phyloP scores from a whole-genome alignment of 345 rosid species.

The Theobroma cacao region DNA sequence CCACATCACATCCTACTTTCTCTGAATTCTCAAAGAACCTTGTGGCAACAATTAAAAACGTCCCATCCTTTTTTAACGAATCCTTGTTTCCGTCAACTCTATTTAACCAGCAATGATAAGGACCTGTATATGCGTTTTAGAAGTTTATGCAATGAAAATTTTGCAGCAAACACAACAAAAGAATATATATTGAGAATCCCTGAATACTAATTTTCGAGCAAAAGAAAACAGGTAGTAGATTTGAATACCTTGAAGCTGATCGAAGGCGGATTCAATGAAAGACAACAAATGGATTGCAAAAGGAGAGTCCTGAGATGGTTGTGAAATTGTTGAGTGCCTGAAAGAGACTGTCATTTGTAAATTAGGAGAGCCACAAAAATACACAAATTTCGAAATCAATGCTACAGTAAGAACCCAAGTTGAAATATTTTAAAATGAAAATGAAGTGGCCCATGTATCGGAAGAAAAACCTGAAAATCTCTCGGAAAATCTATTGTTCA shows the following conservation, averaged over 20 bases:
- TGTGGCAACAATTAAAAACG: slow-evolving; percentile 56
- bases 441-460: background rate
- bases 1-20: slow-evolving; percentile 18
- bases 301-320: slow-evolving; percentile 31
- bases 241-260: slow-evolving; percentile 55
- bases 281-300: slow-evolving; percentile 38
- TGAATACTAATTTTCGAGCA: no score
- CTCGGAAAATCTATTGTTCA: slow-evolving; percentile 14
- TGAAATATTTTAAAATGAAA: background rate
- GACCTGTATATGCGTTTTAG: no score
- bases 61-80: slow-evolving; percentile 44
- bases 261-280: slow-evolving; percentile 44
- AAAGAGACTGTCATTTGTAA: slow-evolving; percentile 43
- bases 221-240: background rate
- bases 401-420: background rate
- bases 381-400: background rate
- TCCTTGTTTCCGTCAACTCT: slow-evolving; percentile 31
- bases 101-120: slow-evolving; percentile 77
- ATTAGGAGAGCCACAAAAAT: slow-evolving; percentile 32
- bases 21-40: slow-evolving; percentile 37
- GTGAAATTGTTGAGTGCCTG: slow-evolving; percentile 50
- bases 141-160: no score
- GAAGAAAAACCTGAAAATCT: slow-evolving; percentile 16
- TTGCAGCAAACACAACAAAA: no score
- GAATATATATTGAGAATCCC: no score